Evolutionary conservation across 495 filamentous ascomycete genomes (phyloP).

Genomic region (Cercophora samala): DNA sequence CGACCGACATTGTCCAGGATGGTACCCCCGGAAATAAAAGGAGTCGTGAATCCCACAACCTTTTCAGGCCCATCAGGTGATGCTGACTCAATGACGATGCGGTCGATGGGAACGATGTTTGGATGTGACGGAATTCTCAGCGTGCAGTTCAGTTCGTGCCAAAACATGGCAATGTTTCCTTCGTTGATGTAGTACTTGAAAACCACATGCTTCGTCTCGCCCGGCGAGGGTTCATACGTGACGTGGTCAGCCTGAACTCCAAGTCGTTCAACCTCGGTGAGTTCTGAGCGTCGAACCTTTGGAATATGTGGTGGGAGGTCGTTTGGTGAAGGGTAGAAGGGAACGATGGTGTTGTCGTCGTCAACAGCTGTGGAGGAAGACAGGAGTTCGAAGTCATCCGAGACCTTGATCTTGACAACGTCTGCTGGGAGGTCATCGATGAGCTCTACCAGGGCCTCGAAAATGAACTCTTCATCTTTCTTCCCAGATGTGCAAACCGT

Average conservation of each 20-base stretch:
- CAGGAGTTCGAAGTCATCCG: conserved; percentile 7
- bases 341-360: conserved; percentile 2
- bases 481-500: not conserved
- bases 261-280: conserved; percentile 15
- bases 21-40: conserved; percentile 15
- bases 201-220: conserved; percentile 13
- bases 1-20: conserved; percentile 8
- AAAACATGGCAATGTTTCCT: conserved; percentile 21
- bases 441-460: conserved; percentile 5
- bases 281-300: conserved; percentile 9
- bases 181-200: conserved; percentile 21
- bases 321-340: conserved; percentile 7
- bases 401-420: conserved; percentile 3
- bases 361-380: not conserved
- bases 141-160: conserved; percentile 38
- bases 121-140: conserved; percentile 34
- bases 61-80: not conserved
- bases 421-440: conserved; percentile 4
- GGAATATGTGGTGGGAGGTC: conserved; percentile 1
- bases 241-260: conserved; percentile 13
- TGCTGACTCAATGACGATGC: conserved; percentile 32
- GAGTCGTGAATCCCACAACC: conserved; percentile 20
- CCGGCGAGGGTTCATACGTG: conserved; percentile 5
- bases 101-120: conserved; percentile 37
- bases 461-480: conserved; percentile 8